Evolutionary conservation across 768 basidiomycete species (phyloP), one percentile per base, ranked within the genome.

Genomic region (Kwoniella europaea): DNA sequence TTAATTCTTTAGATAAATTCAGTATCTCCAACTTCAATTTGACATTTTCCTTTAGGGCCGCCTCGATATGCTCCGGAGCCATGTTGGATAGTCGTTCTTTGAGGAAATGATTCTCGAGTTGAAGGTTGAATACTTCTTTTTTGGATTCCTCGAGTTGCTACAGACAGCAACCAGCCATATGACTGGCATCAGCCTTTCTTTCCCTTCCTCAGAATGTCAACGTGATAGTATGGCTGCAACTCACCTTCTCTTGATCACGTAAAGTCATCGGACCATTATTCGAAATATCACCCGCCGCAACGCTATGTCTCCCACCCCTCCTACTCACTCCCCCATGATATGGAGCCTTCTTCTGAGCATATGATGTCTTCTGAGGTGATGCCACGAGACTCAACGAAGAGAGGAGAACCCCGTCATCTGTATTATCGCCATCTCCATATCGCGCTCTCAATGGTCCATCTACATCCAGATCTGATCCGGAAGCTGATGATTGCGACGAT

Each of bases 121-220:
- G 97, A 81, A 99, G 90, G 79, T 91, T 91, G 83, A 98, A 98
- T 86, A 96, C 96, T 83, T 98, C 95, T 83, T 95, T 97, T 86
- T 96, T 94, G 78, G 94, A 88, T 72, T 90, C 90, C 84, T 98
- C 94, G 80, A 97, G 93, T 83, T 95, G 92, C 95, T 98, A 78
- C 18, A n/a, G 43, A 55, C 16, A 66, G 16, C 9, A 56, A 56
- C 13, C 10, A 29, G 9, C 22, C n/a, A 6, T 15, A 15, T 29
- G 3, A 15, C 29, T 57, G 41, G n/a, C 56, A 52, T 22, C n/a
- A 20, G 43, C 15, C 10, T 44, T 41, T n/a, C 41, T 20, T 1
- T 3, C 1, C 18, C 1, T 1, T 35, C 0, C 27, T 29, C 35
- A 35, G 35, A 6, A 35, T 6, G 4, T 7, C 5, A 35, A 0